Base-by-base conservation (phyloP, 768 basidiomycete genomes). In the Solioccasus polychromus region DNA sequence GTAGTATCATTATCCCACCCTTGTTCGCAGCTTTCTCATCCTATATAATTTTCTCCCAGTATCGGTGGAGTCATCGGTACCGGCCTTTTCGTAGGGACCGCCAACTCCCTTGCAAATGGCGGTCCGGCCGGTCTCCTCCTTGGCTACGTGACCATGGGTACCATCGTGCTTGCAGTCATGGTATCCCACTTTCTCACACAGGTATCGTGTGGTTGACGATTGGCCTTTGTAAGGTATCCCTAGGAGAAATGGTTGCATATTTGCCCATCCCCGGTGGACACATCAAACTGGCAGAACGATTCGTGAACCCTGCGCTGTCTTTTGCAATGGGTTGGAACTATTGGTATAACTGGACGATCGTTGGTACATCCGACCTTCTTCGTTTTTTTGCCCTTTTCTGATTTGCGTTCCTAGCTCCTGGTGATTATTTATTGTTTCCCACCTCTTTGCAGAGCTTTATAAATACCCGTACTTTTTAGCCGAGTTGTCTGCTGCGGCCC, bases 251-350 rank as follows among this genome's bases (percentile, higher is more conserved):
- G 88, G 59, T 91, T 36, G 79, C 88, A 0, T 91, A 74, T 63
- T 74, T 92, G 5, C 89, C 89, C 0, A 74, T 92, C 39, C 75
- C 86, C 22, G 89, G 89, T 46, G 89, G 80, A 34, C 88, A 90
- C 54, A 89, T 91, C 64, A 87, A 74, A 48, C 68, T 92, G 15
- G 83, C 89, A 0, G 88, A 85, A 61, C 85, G 89, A 25, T 92
- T 92, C 56, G 83, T 92, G 8, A 79, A 88, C 49, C 83, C 80
- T 14, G 83, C 86, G 2, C 70, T 88, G 48, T 85, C 86, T 19
- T 70, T 71, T 35, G 59, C 73, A 6, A 71, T 74, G 75, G 75
- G 75, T 18, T 78, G 76, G 75, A 79, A 77, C 53, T 78, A 78
- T 50, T 77, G 76, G 76, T 66, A 68, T n/a, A 62, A 58, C 48